These are phyloP conservation scores for Penicillium italicum DNA, from an alignment of 2,329 filamentous ascomycete species.

Conservation along the genomic window DNA sequence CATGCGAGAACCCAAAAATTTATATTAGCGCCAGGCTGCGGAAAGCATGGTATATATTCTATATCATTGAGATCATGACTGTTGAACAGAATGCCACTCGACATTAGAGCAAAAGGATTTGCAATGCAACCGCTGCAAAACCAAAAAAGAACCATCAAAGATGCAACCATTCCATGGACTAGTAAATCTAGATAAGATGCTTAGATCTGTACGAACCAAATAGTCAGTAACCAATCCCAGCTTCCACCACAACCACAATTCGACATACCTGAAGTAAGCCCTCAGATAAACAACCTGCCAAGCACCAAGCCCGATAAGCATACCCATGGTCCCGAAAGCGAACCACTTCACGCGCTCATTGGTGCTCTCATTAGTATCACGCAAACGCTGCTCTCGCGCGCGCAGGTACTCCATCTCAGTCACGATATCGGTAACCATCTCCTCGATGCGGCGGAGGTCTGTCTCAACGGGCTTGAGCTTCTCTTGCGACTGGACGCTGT, in stretches of 20 bases:
- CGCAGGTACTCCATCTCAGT: constrained; percentile 95
- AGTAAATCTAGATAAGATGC: constrained; percentile 58
- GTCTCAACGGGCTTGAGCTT: constrained; percentile 97
- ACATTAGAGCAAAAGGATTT: constrained; percentile 16
- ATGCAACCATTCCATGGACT: constrained; percentile 16
- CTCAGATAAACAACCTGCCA: constrained; percentile 98
- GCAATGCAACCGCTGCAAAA: constrained; percentile 12
- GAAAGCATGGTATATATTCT: constrained; percentile 22
- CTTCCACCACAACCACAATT: not conserved
- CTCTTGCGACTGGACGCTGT: constrained; percentile 89
- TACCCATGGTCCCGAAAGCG: constrained; percentile 85
- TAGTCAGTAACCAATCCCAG: not conserved
- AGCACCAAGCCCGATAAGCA: constrained; percentile 80
- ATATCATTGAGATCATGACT: constrained; percentile 29
- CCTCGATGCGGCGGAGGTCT: constrained; percentile 87
- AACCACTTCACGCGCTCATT: constrained; percentile 99
- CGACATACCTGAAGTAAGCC: constrained; percentile 80
- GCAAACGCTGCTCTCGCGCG: constrained; percentile 82
- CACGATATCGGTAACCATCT: constrained; percentile 84
- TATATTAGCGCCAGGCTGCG: constrained; percentile 9
- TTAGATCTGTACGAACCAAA: constrained; percentile 52
- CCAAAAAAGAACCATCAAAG: constrained; percentile 13
- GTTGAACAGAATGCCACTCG: constrained; percentile 23
- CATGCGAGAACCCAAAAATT: not conserved
- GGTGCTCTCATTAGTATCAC: constrained; percentile 99